Evolutionary conservation across 305 asterid species (phyloP), one percentile per base, ranked within the genome.

Genomic region (Rubia balearica): DNA sequence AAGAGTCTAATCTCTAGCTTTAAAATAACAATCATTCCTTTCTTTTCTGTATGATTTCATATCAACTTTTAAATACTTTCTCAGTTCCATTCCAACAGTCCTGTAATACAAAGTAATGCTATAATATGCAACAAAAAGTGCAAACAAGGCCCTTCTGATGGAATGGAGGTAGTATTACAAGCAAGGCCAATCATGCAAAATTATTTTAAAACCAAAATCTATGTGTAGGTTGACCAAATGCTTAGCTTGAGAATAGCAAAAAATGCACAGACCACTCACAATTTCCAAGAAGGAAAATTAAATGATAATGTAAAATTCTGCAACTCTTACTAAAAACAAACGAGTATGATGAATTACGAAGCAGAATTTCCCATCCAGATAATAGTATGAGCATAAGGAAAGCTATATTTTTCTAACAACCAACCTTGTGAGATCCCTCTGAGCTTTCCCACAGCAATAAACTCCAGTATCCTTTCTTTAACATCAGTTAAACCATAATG

Each of bases 401-500:
- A 17, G 8, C 45, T 22, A 61, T 7, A 60, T 61, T 22, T 6
- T 30, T 77, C 12, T 42, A 59, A 81, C 43, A 64, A 56, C 93
- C 74, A 79, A 94, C 99, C 99, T 90, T 94, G 99, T 56, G 99
- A 82, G 55, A 88, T 83, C 86, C 98, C 99, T 82, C 99, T 90
- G 75, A 95, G 89, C 80, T 88, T 95, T 72, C 99, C 99, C 74
- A 95, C 99, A 45, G 99, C 99, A 78, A 95, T 95, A 81, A 95
- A 95, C 76, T 94, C 99, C 89, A 95, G 68, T 73, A 95, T 95
- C 87, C 99, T 86, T 81, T 95, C 99, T 83, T 94, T 95, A 55
- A 95, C 98, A 84, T 95, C 99, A 11, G 86, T 76, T 81, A 95
- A 83, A 74, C 99, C 99, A 83, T 89, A 94, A 80, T 94, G 99